Base-by-base conservation (phyloP, 345 rosid genomes). In the Eutrema heterophyllum region DNA sequence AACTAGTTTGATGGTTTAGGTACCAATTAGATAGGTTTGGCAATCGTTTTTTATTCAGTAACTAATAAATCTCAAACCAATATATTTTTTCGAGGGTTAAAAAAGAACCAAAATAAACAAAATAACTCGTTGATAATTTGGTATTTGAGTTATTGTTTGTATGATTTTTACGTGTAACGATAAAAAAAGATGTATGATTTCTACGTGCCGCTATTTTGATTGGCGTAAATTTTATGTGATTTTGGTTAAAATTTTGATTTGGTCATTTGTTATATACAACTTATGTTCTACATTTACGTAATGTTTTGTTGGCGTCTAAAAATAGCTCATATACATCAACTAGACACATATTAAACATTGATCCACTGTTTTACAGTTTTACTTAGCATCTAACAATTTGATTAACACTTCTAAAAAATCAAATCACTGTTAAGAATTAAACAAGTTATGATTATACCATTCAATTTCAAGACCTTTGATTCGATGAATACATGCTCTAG, bases 1-100 rank as follows among this genome's bases (percentile, higher is more conserved):
- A 67, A 45, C 39, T 67, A 39, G 29, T 67, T 67, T 40, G 40
- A 26, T 67, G 40, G 45, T 68, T n/a, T 53, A 53, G 50, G 18
- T 40, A 29, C 5, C 61, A 9, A 38, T 26, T 67, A 15, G 13
- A 35, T 65, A 65, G 14, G 46, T 36, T 66, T 49, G 35, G 70
- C 35, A 11, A 48, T 46, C 32, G 13, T 32, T 64, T 49, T 1
- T 16, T 46, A 24, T 6, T 16, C 2, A 30, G 15, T 45, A 30
- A 5, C 39, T 30, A 35, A 32, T 16, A 10, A 63, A 16, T 33
- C 7, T 14, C 48, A 44, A 5, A 44, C 48, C 48, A 14, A 1
- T 21, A 21, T 1, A 1, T 21, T 21, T 21, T 21, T 21, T 21
- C 24, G 24, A 21, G 24, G 24, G 1, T 21, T 21, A 21, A 21